These are phyloP conservation scores for Yarrowia sp. DNA, from an alignment of 805 yeast species.

Conservation along the genomic window DNA sequence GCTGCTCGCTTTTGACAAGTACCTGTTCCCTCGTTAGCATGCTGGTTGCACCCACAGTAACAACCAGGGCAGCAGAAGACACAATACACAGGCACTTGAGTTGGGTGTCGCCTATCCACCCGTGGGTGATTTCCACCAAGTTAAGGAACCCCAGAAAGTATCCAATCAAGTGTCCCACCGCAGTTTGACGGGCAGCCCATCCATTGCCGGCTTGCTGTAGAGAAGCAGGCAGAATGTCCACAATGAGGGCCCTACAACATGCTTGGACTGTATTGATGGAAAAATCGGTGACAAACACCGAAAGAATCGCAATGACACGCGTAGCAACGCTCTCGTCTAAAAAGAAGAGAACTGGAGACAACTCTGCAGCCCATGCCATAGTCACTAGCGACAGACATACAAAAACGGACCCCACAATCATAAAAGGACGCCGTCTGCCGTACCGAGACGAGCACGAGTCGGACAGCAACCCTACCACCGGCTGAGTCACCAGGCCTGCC, in stretches of 20 bases:
- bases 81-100: conserved; percentile 49
- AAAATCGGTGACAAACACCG: conserved; percentile 54
- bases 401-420: conserved; percentile 51
- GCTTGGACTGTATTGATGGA: conserved; percentile 62
- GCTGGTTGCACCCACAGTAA: conserved; percentile 44
- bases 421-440: conserved; percentile 59
- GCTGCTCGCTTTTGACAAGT: not conserved
- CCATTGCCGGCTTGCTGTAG: conserved; percentile 62
- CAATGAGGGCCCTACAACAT: conserved; percentile 59
- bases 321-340: conserved; percentile 25
- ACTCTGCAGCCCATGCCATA: conserved; percentile 46
- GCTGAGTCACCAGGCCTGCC: conserved; percentile 63
- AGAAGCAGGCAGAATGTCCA: conserved; percentile 54
- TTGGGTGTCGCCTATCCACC: conserved; percentile 47
- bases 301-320: conserved; percentile 45
- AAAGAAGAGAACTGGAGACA: conserved; percentile 38
- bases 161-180: conserved; percentile 56
- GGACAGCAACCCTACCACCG: conserved; percentile 56
- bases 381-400: conserved; percentile 47
- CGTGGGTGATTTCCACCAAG: conserved; percentile 40
- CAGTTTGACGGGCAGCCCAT: conserved; percentile 66
- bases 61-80: conserved; percentile 44
- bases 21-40: conserved; percentile 43
- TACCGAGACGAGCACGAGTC: conserved; percentile 41
- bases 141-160: conserved; percentile 53